A percentile compares a stretch with the other conserved stretches of the same genome.
These are phyloP conservation scores for Candida hungchunana DNA, from an alignment of 805 yeast species.

Conservation along the genomic window DNA sequence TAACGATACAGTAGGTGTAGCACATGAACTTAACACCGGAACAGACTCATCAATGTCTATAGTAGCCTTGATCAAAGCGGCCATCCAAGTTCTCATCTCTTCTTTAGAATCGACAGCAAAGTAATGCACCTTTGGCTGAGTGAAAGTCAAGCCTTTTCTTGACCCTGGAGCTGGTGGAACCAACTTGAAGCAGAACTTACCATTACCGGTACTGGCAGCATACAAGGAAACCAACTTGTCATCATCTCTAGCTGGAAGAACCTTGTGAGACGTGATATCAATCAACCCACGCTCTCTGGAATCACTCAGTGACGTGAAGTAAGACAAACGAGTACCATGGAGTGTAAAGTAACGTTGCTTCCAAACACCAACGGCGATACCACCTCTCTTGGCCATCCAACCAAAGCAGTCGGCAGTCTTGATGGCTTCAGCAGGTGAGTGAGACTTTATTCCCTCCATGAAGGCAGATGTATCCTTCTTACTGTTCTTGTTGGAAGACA, in stretches of 20 bases:
- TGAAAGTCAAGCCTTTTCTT: slow-evolving; percentile 89
- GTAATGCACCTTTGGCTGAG: slow-evolving; percentile 93
- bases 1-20: slow-evolving; percentile 91
- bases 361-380: slow-evolving; percentile 85
- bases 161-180: slow-evolving; percentile 98
- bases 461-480: slow-evolving; percentile 75
- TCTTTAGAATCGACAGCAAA: slow-evolving; percentile 91
- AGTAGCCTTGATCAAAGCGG: slow-evolving; percentile 91
- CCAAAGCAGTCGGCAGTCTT: slow-evolving; percentile 77
- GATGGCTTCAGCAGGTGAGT: slow-evolving; percentile 75
- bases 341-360: slow-evolving; percentile 77
- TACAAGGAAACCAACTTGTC: slow-evolving; percentile 82
- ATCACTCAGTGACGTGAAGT: slow-evolving; percentile 75
- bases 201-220: slow-evolving; percentile 92
- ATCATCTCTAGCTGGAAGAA: slow-evolving; percentile 76
- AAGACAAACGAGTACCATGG: slow-evolving; percentile 90
- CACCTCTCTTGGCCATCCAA: slow-evolving; percentile 95
- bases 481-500: slow-evolving; percentile 46
- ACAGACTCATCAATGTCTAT: slow-evolving; percentile 91
- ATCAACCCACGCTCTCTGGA: slow-evolving; percentile 85
- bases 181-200: slow-evolving; percentile 87
- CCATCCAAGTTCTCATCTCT: slow-evolving; percentile 94
- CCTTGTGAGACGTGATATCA: slow-evolving; percentile 93
- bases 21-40: slow-evolving; percentile 89
- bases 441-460: slow-evolving; percentile 78